These are phyloP conservation scores for Eustoma russellianum DNA, from an alignment of 257 asterid species.

Conservation along the genomic window DNA sequence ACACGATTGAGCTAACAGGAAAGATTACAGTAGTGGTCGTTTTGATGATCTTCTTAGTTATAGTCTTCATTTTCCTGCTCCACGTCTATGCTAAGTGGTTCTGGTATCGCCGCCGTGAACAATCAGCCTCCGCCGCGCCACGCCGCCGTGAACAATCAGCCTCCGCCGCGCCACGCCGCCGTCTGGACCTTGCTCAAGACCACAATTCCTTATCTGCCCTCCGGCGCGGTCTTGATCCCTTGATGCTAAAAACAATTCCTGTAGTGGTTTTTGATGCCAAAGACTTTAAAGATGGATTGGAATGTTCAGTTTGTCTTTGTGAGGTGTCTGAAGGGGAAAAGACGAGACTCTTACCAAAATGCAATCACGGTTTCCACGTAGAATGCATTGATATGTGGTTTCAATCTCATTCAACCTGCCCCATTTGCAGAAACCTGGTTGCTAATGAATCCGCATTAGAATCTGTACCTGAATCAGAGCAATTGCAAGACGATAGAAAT, in stretches of 20 bases:
- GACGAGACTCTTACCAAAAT: slow-evolving; percentile 60
- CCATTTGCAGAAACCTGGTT: slow-evolving; percentile 67
- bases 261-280: slow-evolving; percentile 29
- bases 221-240: slow-evolving; percentile 55
- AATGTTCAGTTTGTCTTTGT: slow-evolving; percentile 75
- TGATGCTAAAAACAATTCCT: slow-evolving; percentile 55
- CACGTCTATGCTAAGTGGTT: slow-evolving; percentile 74
- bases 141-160: slow-evolving; percentile 43
- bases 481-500: background rate
- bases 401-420: slow-evolving; percentile 84
- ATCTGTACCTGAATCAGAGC: no score
- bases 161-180: slow-evolving; percentile 24
- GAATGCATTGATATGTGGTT: slow-evolving; percentile 98
- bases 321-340: slow-evolving; percentile 64
- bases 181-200: slow-evolving; percentile 52
- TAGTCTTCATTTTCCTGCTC: slow-evolving; percentile 47
- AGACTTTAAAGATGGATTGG: slow-evolving; percentile 49
- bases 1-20: slow-evolving; percentile 49
- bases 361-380: slow-evolving; percentile 81
- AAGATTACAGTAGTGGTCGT: slow-evolving; percentile 58
- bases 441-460: slow-evolving; percentile 14
- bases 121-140: no score
- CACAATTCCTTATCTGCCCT: slow-evolving; percentile 16
- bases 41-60: slow-evolving; percentile 45
- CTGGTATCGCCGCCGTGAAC: slow-evolving; percentile 57